These are phyloP conservation scores for Aureobasidium uvarum DNA, from an alignment of 2,329 filamentous ascomycete genomes.

Conservation along the genomic window DNA sequence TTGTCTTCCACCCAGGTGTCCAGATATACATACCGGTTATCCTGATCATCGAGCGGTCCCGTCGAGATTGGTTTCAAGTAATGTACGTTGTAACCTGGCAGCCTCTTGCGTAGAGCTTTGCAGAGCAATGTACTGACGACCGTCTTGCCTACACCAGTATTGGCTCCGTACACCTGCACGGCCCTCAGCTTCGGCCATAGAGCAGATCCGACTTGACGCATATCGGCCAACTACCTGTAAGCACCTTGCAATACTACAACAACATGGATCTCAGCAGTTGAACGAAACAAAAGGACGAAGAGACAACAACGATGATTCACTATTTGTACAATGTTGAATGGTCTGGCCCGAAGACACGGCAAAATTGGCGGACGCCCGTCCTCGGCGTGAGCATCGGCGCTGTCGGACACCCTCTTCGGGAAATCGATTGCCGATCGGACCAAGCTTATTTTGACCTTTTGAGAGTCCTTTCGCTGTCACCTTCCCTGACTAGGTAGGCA, in stretches of 20 bases:
- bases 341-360: conserved; percentile 3
- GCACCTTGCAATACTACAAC: background rate
- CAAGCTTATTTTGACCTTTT: background rate
- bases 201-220: conserved; percentile 54
- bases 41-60: conserved; percentile 65
- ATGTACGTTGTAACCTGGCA: conserved; percentile 51
- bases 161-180: conserved; percentile 78
- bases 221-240: background rate
- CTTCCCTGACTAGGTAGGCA: background rate
- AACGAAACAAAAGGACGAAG: background rate
- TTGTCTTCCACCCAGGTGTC: background rate
- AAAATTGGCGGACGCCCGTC: conserved; percentile 5
- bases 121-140: conserved; percentile 72
- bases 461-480: background rate
- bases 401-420: background rate
- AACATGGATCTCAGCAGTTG: background rate
- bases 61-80: conserved; percentile 84
- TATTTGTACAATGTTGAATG: background rate
- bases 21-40: conserved; percentile 58
- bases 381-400: conserved; percentile 1
- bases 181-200: conserved; percentile 67
- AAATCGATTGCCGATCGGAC: background rate
- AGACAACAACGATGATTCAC: conserved; percentile 3
- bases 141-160: conserved; percentile 83
- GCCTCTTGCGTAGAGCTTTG: conserved; percentile 55